Evolutionary conservation across 768 basidiomycete genomes (phyloP), one percentile per base, ranked within the genome.

Genomic region (Leucosporidium yakuticum): DNA sequence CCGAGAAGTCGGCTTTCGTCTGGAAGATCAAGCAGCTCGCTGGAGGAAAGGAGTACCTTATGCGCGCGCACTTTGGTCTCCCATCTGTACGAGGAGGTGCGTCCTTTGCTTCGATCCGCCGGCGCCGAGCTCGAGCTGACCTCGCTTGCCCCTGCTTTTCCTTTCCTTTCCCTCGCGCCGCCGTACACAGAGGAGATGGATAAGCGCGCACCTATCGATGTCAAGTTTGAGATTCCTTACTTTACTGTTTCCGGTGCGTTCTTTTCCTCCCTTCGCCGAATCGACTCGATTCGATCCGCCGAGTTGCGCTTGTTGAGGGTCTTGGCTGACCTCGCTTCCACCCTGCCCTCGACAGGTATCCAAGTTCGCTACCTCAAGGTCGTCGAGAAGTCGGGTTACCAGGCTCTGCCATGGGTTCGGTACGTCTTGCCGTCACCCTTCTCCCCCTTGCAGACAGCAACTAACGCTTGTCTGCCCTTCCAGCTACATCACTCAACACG

Each of bases 1-100:
- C 95, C 0, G 96, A 99, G 78, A 98, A 97, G 79, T 91, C 91
- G 23, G 92, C 93, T 3, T 98, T 98, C 76, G 90, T 97, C 2
- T 98, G 96, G 96, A 97, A 97, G 80, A 97, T 99, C 80, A 98
- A 98, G 79, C 91, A 95, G 77, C 84, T 99, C 0, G 94, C 91
- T 7, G 96, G 96, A 8, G 91, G 91, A 48, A 86, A 91, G 49
- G 96, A 99, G 77, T 98, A 94, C 80, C 83, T 97, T 63, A 97
- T 98, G 95, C 84, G 96, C 17, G 96, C 96, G 0, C 96, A 98
- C 77, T 98, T 98, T 78, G 94, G 94, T 59, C 81, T 99, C 54
- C 96, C 96, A 0, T 91, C 89, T 74, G 96, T 98, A 21, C 87
- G 87, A 77, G 89, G 84, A 74, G 92, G 94, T 91, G 65, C 51